Base-by-base conservation (phyloP, 345 rosid species). In the Barbarea vulgaris region DNA sequence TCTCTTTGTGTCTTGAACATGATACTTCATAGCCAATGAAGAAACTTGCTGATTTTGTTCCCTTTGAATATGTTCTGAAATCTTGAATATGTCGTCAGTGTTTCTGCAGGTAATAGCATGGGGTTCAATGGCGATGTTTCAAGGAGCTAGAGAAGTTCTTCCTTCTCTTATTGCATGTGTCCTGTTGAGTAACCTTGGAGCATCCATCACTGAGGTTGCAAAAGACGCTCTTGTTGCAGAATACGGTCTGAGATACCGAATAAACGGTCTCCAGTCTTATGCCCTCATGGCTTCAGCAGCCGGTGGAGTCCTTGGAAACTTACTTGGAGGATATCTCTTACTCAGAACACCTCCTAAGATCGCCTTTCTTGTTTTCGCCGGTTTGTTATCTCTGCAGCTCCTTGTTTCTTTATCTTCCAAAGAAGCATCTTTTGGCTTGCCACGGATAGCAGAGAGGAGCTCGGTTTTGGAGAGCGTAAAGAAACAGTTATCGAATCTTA, bases 201-300 rank as follows among this genome's bases (percentile, higher is more conserved):
- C 96, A 53, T 88, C 98, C 17, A 81, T 93, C 53, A 81, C 89
- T 17, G 97, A 93, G 83, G 97, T 93, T 12, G 91, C 97, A 9
- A 83, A 86, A 48, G 97, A 91, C 48, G 98, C 98, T 69, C 90
- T 93, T 57, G 90, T 93, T 34, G 89, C 97, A 19, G 98, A 91
- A 75, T 91, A 83, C 55, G 98, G 96, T 37, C 82, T 86, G 52
- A 84, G 85, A 70, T 84, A 83, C 65, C 70, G 64, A 65, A 77
- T 81, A 12, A 73, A 60, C 11, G 77, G 78, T 31, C 93, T 91
- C 50, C 97, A 93, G 69, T 88, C 96, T 56, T 93, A 88, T 58
- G 95, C 91, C 13, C 89, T 87, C 57, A 89, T 93, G 91, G 96
- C 97, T 81, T 85, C 80, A 42, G 97, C 98, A 31, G 84, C 78